These are phyloP conservation scores for Globisporangium mamillatum DNA, from an alignment of 352 stramenopile species.

Conservation along the genomic window DNA sequence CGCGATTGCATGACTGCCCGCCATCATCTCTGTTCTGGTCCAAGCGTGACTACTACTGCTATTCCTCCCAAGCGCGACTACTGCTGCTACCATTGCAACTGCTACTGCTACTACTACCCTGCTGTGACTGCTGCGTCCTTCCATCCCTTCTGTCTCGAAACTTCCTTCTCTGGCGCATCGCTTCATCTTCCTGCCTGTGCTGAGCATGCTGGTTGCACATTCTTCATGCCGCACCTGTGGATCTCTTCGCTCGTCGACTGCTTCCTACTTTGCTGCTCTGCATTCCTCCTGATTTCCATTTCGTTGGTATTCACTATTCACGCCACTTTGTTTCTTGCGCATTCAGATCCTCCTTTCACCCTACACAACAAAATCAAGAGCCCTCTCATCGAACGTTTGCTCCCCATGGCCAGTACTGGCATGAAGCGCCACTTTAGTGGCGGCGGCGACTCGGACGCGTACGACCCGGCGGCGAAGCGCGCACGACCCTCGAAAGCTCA, in stretches of 20 bases:
- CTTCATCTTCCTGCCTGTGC: conserved; percentile 1
- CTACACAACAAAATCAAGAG: not conserved
- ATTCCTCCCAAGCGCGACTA: not conserved
- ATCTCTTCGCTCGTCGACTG: not conserved
- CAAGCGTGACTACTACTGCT: not conserved
- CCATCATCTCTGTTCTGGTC: not conserved
- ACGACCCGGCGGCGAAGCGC: conserved; percentile 39
- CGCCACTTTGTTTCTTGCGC: conserved; percentile 11
- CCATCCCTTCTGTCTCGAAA: not conserved
- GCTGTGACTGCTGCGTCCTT: not conserved
- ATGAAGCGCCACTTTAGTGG: conserved; percentile 48
- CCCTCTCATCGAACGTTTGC: not conserved
- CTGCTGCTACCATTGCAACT: not conserved
- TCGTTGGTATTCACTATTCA: conserved; percentile 14
- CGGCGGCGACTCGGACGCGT: conserved; percentile 12
- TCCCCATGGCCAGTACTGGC: conserved; percentile 13
- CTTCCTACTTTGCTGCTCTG: conserved; percentile 3
- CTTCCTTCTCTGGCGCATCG: conserved; percentile 11
- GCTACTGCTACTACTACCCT: not conserved
- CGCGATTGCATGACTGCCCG: not conserved
- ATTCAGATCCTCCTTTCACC: conserved; percentile 8
- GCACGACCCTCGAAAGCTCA: conserved; percentile 29
- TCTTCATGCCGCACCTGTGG: not conserved
- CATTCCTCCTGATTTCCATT: not conserved
- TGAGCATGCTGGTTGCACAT: not conserved